Conservation (phyloP, 1,284 basidiomycete species). For the Cryptococcus hybrid region DNA sequence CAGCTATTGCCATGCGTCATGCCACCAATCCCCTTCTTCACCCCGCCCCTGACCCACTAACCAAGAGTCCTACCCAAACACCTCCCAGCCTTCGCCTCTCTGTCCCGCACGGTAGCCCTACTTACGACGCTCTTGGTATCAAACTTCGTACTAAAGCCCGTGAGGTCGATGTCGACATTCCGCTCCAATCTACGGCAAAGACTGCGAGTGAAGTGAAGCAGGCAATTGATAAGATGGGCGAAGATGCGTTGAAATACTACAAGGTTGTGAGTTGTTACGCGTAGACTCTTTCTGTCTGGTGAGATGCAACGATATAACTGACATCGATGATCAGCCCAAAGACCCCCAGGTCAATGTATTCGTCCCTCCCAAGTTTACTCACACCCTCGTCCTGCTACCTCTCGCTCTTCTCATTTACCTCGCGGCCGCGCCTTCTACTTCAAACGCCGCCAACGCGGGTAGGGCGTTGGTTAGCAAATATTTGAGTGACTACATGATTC, state of each 20-base stretch:
- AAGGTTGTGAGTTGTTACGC: slow-evolving; percentile 13
- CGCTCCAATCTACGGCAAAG: not conserved
- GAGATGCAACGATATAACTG: not conserved
- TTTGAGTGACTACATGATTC: slow-evolving; percentile 20
- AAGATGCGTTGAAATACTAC: slow-evolving; percentile 13
- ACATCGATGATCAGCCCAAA: slow-evolving; percentile 5
- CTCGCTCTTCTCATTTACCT: slow-evolving; percentile 11
- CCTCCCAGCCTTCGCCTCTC: slow-evolving; percentile 2
- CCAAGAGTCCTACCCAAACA: not conserved
- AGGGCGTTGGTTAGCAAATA: slow-evolving; percentile 7
- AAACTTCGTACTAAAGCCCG: slow-evolving; percentile 8
- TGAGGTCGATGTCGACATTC: slow-evolving; percentile 13
- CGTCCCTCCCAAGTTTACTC: slow-evolving; percentile 1
- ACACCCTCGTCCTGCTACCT: slow-evolving; percentile 2
- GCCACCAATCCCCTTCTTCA: slow-evolving; percentile 12
- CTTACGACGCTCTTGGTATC: slow-evolving; percentile 7
- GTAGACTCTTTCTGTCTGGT: not conserved
- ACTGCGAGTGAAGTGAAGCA: slow-evolving; percentile 2
- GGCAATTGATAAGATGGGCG: slow-evolving; percentile 8
- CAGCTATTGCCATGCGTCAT: slow-evolving; percentile 15
- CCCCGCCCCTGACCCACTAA: slow-evolving; percentile 1
- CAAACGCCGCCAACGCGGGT: not conserved
- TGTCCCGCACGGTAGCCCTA: slow-evolving; percentile 8
- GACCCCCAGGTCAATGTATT: slow-evolving; percentile 10
- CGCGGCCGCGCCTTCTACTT: slow-evolving; percentile 1